Evolutionary conservation across 495 filamentous ascomycete species (phyloP).

Genomic region (Thermochaetoides thermophila): DNA sequence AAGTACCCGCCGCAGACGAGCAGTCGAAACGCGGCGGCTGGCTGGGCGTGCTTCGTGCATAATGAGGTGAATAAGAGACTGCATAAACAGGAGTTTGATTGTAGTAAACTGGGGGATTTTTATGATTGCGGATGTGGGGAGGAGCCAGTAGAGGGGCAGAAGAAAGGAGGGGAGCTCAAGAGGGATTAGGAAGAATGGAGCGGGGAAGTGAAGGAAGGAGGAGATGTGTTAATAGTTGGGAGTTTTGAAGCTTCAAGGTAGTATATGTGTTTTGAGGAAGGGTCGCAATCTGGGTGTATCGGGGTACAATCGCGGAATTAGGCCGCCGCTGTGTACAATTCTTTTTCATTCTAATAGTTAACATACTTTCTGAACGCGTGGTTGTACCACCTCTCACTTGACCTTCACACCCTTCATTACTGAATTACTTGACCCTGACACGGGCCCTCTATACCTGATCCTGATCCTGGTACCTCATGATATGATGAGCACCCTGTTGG

Average conservation of each 20-base stretch:
- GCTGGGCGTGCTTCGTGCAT: slow-evolving; percentile 89
- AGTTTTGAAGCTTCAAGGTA: not conserved
- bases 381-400: too few species aligned
- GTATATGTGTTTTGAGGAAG: too few species aligned
- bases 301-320: too few species aligned
- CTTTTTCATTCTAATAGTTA: too few species aligned
- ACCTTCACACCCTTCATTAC: too few species aligned
- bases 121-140: slow-evolving; percentile 95
- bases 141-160: slow-evolving; percentile 36
- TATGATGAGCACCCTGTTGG: too few species aligned
- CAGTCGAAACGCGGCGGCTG: slow-evolving; percentile 65
- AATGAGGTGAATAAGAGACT: slow-evolving; percentile 87
- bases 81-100: slow-evolving; percentile 72
- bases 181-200: not conserved
- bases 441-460: too few species aligned
- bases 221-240: slow-evolving; percentile 2
- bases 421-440: too few species aligned
- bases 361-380: too few species aligned
- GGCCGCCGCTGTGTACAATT: too few species aligned
- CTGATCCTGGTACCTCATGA: too few species aligned
- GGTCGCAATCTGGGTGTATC: too few species aligned
- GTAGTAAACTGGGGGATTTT: slow-evolving; percentile 73
- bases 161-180: slow-evolving; percentile 12
- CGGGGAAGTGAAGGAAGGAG: not conserved
- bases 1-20: slow-evolving; percentile 87